Evolutionary conservation across 495 filamentous ascomycete species (phyloP).

Genomic region (Hyphodiscus hymeniophilus): DNA sequence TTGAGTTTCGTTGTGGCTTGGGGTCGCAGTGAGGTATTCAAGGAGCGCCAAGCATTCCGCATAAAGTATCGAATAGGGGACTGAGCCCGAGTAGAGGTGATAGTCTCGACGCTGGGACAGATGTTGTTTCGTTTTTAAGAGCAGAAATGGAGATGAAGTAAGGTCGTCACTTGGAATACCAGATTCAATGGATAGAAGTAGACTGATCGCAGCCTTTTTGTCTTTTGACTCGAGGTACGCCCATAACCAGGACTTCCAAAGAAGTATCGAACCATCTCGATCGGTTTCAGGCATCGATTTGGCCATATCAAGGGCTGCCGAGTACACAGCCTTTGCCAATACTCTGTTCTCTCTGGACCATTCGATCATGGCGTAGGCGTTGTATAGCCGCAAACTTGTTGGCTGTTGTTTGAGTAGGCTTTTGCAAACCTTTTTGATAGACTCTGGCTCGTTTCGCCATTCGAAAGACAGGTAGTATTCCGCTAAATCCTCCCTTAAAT

Average conservation of each 20-base stretch:
- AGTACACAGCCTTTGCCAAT: slow-evolving; percentile 55
- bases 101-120: slow-evolving; percentile 49
- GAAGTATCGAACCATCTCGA: slow-evolving; percentile 26
- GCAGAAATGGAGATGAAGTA: slow-evolving; percentile 26
- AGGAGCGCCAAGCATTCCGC: slow-evolving; percentile 53
- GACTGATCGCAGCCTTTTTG: slow-evolving; percentile 30
- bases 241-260: slow-evolving; percentile 72
- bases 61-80: slow-evolving; percentile 39
- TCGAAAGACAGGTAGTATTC: slow-evolving; percentile 68
- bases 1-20: slow-evolving; percentile 24
- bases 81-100: slow-evolving; percentile 39
- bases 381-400: slow-evolving; percentile 62
- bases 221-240: slow-evolving; percentile 46
- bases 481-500: slow-evolving; percentile 44
- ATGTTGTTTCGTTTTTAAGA: slow-evolving; percentile 48
- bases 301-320: slow-evolving; percentile 53
- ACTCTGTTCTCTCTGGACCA: slow-evolving; percentile 44
- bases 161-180: slow-evolving; percentile 1
- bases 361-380: slow-evolving; percentile 70
- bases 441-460: slow-evolving; percentile 43
- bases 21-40: slow-evolving; percentile 46
- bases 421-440: slow-evolving; percentile 67
- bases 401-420: slow-evolving; percentile 57
- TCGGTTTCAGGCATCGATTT: slow-evolving; percentile 27
- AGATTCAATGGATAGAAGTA: slow-evolving; percentile 25